phyloP scores from a whole-genome alignment of 2,329 filamentous ascomycete species.

The Fusarium buharicum region DNA sequence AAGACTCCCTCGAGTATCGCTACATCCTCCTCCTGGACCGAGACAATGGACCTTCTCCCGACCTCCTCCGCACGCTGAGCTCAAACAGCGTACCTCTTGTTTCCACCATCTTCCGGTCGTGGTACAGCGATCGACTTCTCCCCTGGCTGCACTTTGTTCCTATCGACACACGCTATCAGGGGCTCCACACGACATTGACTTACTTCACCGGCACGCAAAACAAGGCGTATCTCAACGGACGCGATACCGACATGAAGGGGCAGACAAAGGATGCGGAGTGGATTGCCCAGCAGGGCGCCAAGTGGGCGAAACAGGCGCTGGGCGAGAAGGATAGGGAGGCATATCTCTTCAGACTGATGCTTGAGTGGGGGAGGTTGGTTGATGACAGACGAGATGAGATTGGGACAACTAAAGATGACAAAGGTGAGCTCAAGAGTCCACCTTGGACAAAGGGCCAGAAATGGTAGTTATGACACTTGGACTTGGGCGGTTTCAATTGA shows the following conservation, averaged over 20 bases:
- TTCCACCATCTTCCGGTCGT: conserved; percentile 78
- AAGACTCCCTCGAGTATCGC: conserved; percentile 69
- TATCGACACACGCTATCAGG: conserved; percentile 77
- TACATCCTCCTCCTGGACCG: conserved; percentile 80
- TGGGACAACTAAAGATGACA: conserved; percentile 48
- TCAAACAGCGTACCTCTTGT: conserved; percentile 76
- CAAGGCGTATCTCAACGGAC: conserved; percentile 56
- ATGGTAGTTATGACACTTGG: conserved; percentile 30
- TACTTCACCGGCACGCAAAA: conserved; percentile 74
- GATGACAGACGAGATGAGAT: conserved; percentile 67
- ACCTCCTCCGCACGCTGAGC: conserved; percentile 71
- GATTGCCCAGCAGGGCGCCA: conserved; percentile 73
- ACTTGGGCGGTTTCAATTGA: not conserved
- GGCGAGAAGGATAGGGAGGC: conserved; percentile 81
- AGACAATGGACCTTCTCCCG: conserved; percentile 70
- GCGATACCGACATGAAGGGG: conserved; percentile 58
- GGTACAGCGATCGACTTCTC: conserved; percentile 78
- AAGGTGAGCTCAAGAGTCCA: conserved; percentile 46
- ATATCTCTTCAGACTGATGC: conserved; percentile 79
- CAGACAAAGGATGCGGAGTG: conserved; percentile 65
- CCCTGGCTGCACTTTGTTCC: conserved; percentile 87
- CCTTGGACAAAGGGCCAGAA: conserved; percentile 45
- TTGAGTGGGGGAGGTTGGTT: conserved; percentile 80
- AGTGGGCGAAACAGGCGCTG: conserved; percentile 72
- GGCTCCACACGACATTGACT: conserved; percentile 76